Conservation (phyloP, 176 grass and related monocot genomes). For the Bonia amplexicaulis region DNA sequence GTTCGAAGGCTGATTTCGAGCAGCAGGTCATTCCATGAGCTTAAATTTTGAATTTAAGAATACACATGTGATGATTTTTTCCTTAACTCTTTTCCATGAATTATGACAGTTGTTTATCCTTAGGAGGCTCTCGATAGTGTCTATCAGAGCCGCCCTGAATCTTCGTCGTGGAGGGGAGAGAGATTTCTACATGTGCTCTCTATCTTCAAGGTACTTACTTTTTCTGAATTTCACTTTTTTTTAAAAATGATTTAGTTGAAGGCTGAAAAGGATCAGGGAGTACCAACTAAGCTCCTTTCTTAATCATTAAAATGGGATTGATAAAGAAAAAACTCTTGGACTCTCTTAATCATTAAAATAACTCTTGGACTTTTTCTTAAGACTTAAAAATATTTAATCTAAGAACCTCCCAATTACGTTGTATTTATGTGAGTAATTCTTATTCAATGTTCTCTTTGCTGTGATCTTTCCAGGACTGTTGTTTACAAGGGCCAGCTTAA, state of each 20-base stretch:
- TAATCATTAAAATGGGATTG: neutral
- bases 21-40: constrained; percentile 57
- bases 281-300: neutral
- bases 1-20: constrained; percentile 60
- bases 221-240: constrained; percentile 13
- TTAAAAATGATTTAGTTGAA: neutral
- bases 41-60: constrained; percentile 1
- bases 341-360: neutral
- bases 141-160: constrained; percentile 57
- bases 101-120: constrained; percentile 70
- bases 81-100: constrained; percentile 12
- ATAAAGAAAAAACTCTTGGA: neutral
- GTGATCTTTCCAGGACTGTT: constrained; percentile 66
- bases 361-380: neutral
- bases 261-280: neutral
- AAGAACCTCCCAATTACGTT: neutral
- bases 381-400: neutral
- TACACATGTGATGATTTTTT: neutral
- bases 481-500: constrained; percentile 98
- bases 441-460: constrained; percentile 15
- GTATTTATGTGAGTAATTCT: constrained; percentile 17
- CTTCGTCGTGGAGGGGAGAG: constrained; percentile 54
- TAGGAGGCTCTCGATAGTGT: constrained; percentile 71
- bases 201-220: constrained; percentile 80
- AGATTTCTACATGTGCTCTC: constrained; percentile 96